Evolutionary conservation across 768 basidiomycete genomes (phyloP), one percentile per base, ranked within the genome.

Genomic region (Trametes meyenii): DNA sequence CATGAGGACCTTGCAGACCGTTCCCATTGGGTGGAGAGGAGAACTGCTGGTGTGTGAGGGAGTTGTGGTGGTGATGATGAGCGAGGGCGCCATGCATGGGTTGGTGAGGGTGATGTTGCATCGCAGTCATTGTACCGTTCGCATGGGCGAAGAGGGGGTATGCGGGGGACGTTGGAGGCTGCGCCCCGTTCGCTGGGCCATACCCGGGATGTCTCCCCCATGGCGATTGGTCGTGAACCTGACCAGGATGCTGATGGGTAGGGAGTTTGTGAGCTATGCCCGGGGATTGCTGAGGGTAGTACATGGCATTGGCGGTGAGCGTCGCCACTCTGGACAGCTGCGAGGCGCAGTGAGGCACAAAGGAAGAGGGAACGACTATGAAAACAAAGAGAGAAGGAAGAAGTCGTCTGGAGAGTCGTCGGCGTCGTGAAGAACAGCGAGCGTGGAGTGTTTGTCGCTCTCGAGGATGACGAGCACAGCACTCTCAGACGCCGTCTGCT

Each of bases 211-310:
- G 85, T 29, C 88, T 81, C 43, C 81, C 77, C 90, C 90, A 92
- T 50, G 87, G 82, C 23, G 83, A 81, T 77, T 87, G 88, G 77
- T 91, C 89, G 73, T 72, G 71, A 14, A 72, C 62, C 42, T 69
- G 68, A 13, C 60, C 65, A 8, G 69, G 69, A 59, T 69, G 68
- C 43, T 89, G 87, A 71, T 88, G 88, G 62, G 79, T 83, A 67
- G 88, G 77, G 67, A 90, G 81, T 72, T 91, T 91, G 79, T 89
- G 89, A 65, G 82, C 78, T 71, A 92, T 86, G 71, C 85, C 88
- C 71, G 90, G 90, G 66, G 90, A 91, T 75, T 90, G 89, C 72
- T 90, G 89, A 70, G 89, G 81, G 76, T 89, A 92, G 79, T 90
- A 92, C 89, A 92, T 92, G 63, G 80, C 81, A 81, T 81, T 74